Evolutionary conservation across 441 rosid species (phyloP).

Genomic region (Populus hybrid): DNA sequence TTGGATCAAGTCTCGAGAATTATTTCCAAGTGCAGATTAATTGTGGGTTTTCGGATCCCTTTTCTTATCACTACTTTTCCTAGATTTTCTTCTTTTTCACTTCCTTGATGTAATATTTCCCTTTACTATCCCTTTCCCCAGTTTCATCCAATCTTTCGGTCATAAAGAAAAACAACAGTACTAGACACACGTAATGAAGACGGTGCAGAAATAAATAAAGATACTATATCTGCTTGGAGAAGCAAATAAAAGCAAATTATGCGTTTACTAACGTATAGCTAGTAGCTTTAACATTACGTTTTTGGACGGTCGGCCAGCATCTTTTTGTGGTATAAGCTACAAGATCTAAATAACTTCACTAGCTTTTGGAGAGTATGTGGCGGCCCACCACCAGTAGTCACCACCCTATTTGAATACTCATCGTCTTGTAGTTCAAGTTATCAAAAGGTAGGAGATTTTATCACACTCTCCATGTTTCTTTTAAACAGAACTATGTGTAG

Average conservation of each 20-base stretch:
- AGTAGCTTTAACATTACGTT: constrained; percentile 3
- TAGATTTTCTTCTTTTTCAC: constrained; percentile 13
- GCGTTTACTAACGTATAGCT: background rate
- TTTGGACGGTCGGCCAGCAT: background rate
- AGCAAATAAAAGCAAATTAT: background rate
- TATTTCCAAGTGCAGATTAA: constrained; percentile 2
- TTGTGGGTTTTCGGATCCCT: constrained; percentile 15
- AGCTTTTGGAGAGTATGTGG: background rate
- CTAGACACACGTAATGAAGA: constrained; percentile 5
- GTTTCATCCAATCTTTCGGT: constrained; percentile 16
- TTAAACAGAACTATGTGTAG: background rate
- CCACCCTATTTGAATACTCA: background rate
- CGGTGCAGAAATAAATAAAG: constrained; percentile 1
- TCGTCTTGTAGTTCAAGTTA: background rate
- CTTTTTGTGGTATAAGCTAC: background rate
- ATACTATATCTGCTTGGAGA: background rate
- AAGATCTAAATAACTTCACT: background rate
- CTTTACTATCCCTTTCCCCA: constrained; percentile 1
- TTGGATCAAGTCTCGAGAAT: background rate
- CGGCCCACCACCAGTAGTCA: background rate
- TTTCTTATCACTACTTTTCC: constrained; percentile 18
- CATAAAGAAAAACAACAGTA: background rate
- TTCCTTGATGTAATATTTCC: background rate
- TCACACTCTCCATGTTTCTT: too few relatives aligned
- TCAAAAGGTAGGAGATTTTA: too few relatives aligned